Base-by-base conservation (phyloP, 805 yeast species). In the Lachancea fermentati region DNA sequence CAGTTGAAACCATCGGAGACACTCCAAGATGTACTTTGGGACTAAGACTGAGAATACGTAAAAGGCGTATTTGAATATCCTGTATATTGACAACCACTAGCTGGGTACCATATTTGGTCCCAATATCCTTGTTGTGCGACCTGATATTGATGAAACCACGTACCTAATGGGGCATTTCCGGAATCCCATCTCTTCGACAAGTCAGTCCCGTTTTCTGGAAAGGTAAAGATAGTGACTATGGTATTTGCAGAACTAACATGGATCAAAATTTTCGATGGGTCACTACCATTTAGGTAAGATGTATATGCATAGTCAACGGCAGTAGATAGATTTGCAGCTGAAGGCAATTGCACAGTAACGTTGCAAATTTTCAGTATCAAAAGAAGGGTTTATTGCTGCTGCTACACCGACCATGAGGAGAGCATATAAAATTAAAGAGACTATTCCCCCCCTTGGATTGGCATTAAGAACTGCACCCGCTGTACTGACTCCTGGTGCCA, bases 71-170 rank as follows among this genome's bases (percentile, higher is more conserved):
- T 19, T 12, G 37, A 34, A 8, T n/a, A 32, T 11, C 30, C 30
- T n/a, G 37, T 34, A 15, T 34, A 34, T 34, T 34, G 37, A 22
- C 32, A 34, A 15, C 37, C 37, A 22, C 37, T 34, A 22, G 37
- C 37, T 19, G 37, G 30, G 16, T 34, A 34, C 37, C 37, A 34
- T 19, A 8, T 34, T 22, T 34, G 30, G 30, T 34, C 26, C 37
- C 36, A 32, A 12, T 19, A 34, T 7, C 15, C 26, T 15, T 34
- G 37, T 19, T 34, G 30, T 6, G 37, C 26, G 15, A 34, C 37
- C 17, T 17, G 37, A 18, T 29, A 34, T 13, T 22, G 37, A 13
- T 34, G 32, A 19, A 34, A 34, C 37, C 37, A 34, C 8, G 37
- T 34, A 5, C 32, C 30, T 12, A 9, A 12, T 8, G 28, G 12